These are phyloP conservation scores for Metschnikowia proteae DNA, from an alignment of 805 yeast genomes.

Conservation along the genomic window DNA sequence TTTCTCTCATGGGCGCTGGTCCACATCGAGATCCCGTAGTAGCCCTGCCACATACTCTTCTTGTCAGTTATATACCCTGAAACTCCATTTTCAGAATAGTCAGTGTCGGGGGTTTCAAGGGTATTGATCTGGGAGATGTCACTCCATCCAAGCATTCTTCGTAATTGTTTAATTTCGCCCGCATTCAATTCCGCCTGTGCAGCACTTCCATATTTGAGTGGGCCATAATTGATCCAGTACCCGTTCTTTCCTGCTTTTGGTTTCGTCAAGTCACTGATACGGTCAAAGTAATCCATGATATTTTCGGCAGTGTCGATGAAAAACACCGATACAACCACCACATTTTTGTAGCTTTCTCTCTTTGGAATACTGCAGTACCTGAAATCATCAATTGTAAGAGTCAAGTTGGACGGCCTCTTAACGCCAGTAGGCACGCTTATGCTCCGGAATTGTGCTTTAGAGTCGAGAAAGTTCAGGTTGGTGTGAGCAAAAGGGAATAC, in stretches of 20 bases:
- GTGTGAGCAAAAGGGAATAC: slow-evolving; percentile 45
- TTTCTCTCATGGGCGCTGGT: slow-evolving; percentile 36
- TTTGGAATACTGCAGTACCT: slow-evolving; percentile 42
- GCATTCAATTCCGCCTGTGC: slow-evolving; percentile 69
- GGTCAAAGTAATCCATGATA: slow-evolving; percentile 66
- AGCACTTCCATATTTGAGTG: slow-evolving; percentile 86
- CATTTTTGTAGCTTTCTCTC: slow-evolving; percentile 33
- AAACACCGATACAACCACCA: slow-evolving; percentile 64
- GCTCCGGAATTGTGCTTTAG: slow-evolving; percentile 48
- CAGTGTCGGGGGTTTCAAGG: slow-evolving; percentile 8
- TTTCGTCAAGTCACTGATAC: slow-evolving; percentile 46
- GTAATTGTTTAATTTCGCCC: slow-evolving; percentile 59
- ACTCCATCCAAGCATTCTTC: slow-evolving; percentile 63
- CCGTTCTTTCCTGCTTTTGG: slow-evolving; percentile 41
- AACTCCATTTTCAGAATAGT: slow-evolving; percentile 15
- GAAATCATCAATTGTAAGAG: slow-evolving; percentile 60
- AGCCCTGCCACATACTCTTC: slow-evolving; percentile 72
- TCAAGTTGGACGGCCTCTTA: slow-evolving; percentile 45
- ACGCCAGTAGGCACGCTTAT: slow-evolving; percentile 26
- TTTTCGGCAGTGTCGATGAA: slow-evolving; percentile 94
- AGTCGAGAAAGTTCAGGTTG: slow-evolving; percentile 58
- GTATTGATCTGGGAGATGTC: slow-evolving; percentile 18
- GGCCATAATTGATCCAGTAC: slow-evolving; percentile 88
- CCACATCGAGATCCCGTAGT: slow-evolving; percentile 65
- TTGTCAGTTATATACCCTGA: slow-evolving; percentile 66